phyloP scores from a whole-genome alignment of 768 basidiomycete species.

The Pleurotus giganteus region DNA sequence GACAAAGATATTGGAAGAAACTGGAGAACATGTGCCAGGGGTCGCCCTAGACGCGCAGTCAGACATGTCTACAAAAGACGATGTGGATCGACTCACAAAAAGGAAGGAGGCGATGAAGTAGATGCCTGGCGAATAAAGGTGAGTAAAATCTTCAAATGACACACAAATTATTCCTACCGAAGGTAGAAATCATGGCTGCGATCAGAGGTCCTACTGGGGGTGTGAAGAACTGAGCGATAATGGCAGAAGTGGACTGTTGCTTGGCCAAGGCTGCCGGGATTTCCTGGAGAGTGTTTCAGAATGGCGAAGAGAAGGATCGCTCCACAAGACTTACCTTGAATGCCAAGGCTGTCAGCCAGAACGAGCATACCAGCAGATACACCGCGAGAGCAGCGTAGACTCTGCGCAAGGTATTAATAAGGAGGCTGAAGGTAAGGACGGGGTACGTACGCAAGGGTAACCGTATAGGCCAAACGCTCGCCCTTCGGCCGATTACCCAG shows the following conservation, averaged over 20 bases:
- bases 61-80: neutral
- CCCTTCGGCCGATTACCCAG: slow-evolving; percentile 78
- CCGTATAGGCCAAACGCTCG: slow-evolving; percentile 38
- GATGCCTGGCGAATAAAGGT: slow-evolving; percentile 44
- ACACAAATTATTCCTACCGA: slow-evolving; percentile 47
- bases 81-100: slow-evolving; percentile 55
- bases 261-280: neutral
- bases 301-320: neutral
- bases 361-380: slow-evolving; percentile 74
- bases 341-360: slow-evolving; percentile 77
- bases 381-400: slow-evolving; percentile 31
- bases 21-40: slow-evolving; percentile 98
- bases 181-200: slow-evolving; percentile 85
- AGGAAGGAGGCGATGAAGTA: slow-evolving; percentile 82
- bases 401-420: slow-evolving; percentile 31
- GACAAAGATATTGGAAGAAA: slow-evolving; percentile 83
- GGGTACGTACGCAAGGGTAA: slow-evolving; percentile 4
- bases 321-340: slow-evolving; percentile 52
- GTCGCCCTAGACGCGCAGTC: slow-evolving; percentile 56
- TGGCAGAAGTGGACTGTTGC: slow-evolving; percentile 6
- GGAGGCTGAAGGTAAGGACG: neutral
- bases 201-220: slow-evolving; percentile 81
- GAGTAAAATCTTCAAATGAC: too few species aligned
- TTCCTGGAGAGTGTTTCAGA: neutral
- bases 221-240: slow-evolving; percentile 47